Evolutionary conservation across 176 grass and related monocot species (phyloP), one percentile per base, ranked within the genome.

Genomic region (Paspalum notatum): DNA sequence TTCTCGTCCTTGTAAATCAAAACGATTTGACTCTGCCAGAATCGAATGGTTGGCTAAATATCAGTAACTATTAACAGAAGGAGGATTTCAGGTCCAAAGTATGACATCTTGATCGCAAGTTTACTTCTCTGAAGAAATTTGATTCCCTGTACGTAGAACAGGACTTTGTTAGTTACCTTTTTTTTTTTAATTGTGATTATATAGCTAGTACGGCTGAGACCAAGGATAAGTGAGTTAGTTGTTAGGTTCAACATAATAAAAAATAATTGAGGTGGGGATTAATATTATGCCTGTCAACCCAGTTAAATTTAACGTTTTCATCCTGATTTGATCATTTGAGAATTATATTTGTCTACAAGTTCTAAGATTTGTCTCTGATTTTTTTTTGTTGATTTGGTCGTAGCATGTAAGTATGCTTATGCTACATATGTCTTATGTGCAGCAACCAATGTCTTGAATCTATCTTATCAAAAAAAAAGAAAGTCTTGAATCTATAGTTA

Each of bases 41-140:
- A 46, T 68, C 46, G 42, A 24, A 71, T 42, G 64, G 64, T 71
- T 68, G n/a, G 65, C n/a, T 21, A 14, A 14, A 68, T 68, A 46
- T 46, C 0, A 43, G n/a, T 13, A 45, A 21, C 18, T 68, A 22
- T 15, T 46, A 59, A 17, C 11, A 75, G 26, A 58, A 22, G 12
- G 60, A 25, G 21, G 72, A 51, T 51, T 1, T 9, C 3, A 60
- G 41, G 9, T 14, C 41, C 47, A 16, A 32, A 17, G 1, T 51
- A 20, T 50, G 27, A 8, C 43, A 25, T 76, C 10, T 62, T 76
- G 13, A 45, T 25, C 0, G 20, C 3, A 6, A 16, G 25, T 60
- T 48, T 21, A 58, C 17, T 39, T 71, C 8, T 7, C 3, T 16
- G 18, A 52, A 32, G 49, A 53, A 38, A 51, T 32, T 32, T 18